Percentiles rank a stretch among this genome's conserved stretches.
These are phyloP conservation scores for Cystobasidium ongulense DNA, from an alignment of 768 basidiomycete genomes.

Conservation along the genomic window DNA sequence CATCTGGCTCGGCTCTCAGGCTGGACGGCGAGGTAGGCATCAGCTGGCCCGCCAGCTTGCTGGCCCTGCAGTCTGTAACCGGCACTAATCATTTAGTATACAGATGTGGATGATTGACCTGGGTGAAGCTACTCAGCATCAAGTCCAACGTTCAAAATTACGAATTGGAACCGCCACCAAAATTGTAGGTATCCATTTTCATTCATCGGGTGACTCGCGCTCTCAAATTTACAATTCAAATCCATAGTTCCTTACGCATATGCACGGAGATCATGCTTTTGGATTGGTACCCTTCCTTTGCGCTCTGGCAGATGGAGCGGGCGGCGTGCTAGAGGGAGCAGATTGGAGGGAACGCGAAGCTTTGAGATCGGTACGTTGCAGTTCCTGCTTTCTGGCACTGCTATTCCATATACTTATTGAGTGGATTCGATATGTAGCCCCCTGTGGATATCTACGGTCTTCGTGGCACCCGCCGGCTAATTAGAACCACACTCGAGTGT, in stretches of 20 bases:
- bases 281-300: constrained; percentile 63
- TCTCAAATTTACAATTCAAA: background rate
- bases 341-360: constrained; percentile 46
- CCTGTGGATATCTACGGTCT: constrained; percentile 62
- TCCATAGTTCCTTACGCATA: constrained; percentile 62
- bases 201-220: too few relatives aligned
- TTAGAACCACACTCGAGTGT: constrained; percentile 62
- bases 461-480: constrained; percentile 63
- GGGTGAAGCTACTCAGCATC: constrained; percentile 40
- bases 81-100: background rate
- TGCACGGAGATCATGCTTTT: constrained; percentile 78
- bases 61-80: background rate
- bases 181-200: constrained; percentile 47
- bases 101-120: constrained; percentile 38
- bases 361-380: constrained; percentile 31
- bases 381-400: background rate
- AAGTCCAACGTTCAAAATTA: constrained; percentile 42
- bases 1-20: constrained; percentile 35
- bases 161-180: constrained; percentile 61
- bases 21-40: constrained; percentile 34
- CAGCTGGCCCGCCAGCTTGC: too few relatives aligned
- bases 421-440: background rate
- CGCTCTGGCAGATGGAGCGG: constrained; percentile 56
- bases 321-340: constrained; percentile 4
- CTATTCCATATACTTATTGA: background rate